These are phyloP conservation scores for Akebia trifoliata DNA, from an alignment of 164 flowering plant species.

Conservation along the genomic window DNA sequence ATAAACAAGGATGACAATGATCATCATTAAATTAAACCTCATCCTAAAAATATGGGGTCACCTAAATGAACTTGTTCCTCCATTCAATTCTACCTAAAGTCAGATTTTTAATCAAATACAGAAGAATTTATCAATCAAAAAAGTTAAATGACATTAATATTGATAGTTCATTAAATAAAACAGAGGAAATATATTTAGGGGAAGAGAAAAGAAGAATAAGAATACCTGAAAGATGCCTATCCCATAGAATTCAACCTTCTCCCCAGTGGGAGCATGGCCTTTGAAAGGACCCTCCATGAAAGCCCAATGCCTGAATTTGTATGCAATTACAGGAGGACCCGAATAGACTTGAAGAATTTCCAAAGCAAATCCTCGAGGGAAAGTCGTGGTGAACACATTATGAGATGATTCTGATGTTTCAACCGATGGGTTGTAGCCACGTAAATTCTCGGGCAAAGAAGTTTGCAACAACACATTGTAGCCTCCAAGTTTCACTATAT, in stretches of 20 bases:
- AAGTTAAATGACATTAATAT: background rate
- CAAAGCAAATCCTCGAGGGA: constrained; percentile 71
- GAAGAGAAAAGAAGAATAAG: background rate
- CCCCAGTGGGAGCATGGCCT: constrained; percentile 67
- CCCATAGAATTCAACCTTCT: constrained; percentile 49
- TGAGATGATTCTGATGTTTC: constrained; percentile 34
- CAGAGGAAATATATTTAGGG: background rate
- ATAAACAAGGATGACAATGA: too few relatives aligned
- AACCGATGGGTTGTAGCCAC: constrained; percentile 30
- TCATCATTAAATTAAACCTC: too few relatives aligned
- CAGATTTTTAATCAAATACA: too few relatives aligned
- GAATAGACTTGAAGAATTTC: constrained; percentile 62
- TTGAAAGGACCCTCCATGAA: constrained; percentile 80
- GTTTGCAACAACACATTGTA: constrained; percentile 55
- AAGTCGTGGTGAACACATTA: constrained; percentile 34
- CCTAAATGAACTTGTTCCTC: too few relatives aligned
- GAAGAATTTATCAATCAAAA: too few relatives aligned
- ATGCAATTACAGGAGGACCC: constrained; percentile 58
- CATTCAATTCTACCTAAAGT: too few relatives aligned
- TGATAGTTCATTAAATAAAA: background rate
- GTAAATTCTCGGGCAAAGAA: constrained; percentile 40
- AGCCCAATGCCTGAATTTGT: constrained; percentile 86
- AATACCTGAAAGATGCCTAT: constrained; percentile 37
- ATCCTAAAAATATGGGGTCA: too few relatives aligned
- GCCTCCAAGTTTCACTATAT: constrained; percentile 37